Evolutionary conservation across 2,329 filamentous ascomycete species (phyloP), one percentile per base, ranked within the genome.

Genomic region (Colletotrichum tropicale): DNA sequence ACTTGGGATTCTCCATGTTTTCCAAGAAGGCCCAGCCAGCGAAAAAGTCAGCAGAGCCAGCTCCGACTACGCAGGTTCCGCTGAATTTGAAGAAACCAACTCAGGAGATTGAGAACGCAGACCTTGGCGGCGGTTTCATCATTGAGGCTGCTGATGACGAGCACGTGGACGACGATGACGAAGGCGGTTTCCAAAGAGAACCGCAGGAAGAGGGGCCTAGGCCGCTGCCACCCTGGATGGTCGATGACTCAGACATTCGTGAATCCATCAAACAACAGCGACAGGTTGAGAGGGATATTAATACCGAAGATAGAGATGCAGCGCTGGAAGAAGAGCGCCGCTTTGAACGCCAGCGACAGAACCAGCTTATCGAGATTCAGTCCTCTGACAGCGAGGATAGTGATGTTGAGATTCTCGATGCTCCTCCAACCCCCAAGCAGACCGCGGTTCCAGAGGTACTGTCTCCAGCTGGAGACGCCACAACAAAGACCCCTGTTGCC

Each of bases 211-310:
- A 88, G 82, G 84, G 82, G 5, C 87, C 90, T 2, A 88, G 86
- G n/a, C 93, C 93, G 0, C 81, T 96, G 9, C 95, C 95, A 2
- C 95, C 95, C 1, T 97, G 95, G 95, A 90, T 97, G 80, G 85
- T 86, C 4, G 90, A 92, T 76, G 85, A 92, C 8, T 88, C 89
- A 3, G 94, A 96, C 74, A 92, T 96, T 36, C 88, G 93, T 76
- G 89, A 93, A 66, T 89, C 89, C 30, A 84, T 92, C 76, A 91
- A 89, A 79, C 89, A 91, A 72, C 90, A 92, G 84, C 89, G 85
- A 78, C 90, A 85, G 79, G 87, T 83, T 64, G 91, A 93, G 65
- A 84, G 85, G 24, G 89, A 91, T 72, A 91, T 94, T 72, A 92
- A 93, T 71, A 93, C 93, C 24, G 90, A 93, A 73, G 91, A 94